Conservation (phyloP, 768 basidiomycete species). For the Boletellus sp. region DNA sequence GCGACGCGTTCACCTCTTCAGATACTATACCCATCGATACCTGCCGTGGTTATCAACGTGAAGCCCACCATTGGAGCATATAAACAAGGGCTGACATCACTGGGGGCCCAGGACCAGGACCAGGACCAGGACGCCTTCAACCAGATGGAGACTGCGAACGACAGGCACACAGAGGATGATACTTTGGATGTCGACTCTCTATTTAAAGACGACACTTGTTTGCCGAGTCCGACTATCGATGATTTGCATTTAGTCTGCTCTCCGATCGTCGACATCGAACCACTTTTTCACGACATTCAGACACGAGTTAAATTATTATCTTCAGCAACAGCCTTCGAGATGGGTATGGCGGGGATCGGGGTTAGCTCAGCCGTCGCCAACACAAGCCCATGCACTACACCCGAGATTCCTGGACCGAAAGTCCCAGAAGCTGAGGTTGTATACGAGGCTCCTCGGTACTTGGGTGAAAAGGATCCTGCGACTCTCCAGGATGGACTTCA, state of each 20-base stretch:
- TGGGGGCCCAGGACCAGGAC: not conserved
- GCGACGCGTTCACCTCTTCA: constrained; percentile 14
- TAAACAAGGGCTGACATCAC: not conserved
- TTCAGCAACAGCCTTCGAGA: not conserved
- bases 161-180: not conserved
- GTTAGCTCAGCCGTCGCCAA: not conserved
- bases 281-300: not conserved
- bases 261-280: not conserved
- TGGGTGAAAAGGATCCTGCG: not conserved
- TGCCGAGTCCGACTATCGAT: not conserved
- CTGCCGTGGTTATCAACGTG: constrained; percentile 5
- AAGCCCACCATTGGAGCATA: not conserved
- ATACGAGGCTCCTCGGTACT: constrained; percentile 2
- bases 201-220: not conserved
- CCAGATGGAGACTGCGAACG: not conserved
- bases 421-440: not conserved
- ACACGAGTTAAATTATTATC: not conserved
- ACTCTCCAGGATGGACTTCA: not conserved
- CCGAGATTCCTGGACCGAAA: not conserved
- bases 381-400: not conserved
- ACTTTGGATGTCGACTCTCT: not conserved
- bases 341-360: not conserved
- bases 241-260: not conserved
- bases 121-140: not conserved
- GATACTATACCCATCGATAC: not conserved